phyloP scores from a whole-genome alignment of 2,329 filamentous ascomycete genomes.

The Colletotrichum australisinense region DNA sequence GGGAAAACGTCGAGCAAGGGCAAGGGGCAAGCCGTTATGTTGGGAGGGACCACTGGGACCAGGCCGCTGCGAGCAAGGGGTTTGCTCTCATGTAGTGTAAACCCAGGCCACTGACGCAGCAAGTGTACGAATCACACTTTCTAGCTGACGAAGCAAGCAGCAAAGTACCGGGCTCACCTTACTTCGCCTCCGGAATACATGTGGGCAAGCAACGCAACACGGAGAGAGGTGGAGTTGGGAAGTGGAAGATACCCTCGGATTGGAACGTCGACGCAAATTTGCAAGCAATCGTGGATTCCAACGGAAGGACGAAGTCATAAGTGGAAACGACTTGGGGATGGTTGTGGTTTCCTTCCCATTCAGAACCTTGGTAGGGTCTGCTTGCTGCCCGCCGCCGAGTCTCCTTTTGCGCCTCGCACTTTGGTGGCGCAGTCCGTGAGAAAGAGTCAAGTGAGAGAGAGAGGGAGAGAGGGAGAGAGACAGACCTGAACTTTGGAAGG shows the following conservation, averaged over 20 bases:
- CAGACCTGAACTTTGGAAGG: neutral
- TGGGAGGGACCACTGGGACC: neutral
- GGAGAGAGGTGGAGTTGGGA: neutral
- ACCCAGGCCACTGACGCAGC: neutral
- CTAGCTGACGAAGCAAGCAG: neutral
- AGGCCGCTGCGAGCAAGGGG: neutral
- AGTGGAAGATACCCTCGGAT: neutral
- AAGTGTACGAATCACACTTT: neutral
- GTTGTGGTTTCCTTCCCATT: neutral
- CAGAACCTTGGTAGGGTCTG: too few species aligned
- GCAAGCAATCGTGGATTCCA: too few species aligned
- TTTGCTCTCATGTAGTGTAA: neutral
- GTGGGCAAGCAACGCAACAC: neutral
- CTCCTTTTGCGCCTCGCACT: neutral
- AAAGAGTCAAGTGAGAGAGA: too few species aligned
- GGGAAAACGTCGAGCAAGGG: neutral
- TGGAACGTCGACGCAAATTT: neutral
- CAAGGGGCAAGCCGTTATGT: neutral
- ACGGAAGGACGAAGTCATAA: neutral
- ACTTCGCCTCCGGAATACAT: neutral
- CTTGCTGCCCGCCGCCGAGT: neutral
- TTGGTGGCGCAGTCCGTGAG: neutral
- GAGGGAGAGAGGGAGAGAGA: neutral
- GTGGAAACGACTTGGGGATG: neutral
- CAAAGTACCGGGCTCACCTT: neutral